Evolutionary conservation across 352 stramenopile genomes (phyloP).

Genomic region (Phytophthora pini): DNA sequence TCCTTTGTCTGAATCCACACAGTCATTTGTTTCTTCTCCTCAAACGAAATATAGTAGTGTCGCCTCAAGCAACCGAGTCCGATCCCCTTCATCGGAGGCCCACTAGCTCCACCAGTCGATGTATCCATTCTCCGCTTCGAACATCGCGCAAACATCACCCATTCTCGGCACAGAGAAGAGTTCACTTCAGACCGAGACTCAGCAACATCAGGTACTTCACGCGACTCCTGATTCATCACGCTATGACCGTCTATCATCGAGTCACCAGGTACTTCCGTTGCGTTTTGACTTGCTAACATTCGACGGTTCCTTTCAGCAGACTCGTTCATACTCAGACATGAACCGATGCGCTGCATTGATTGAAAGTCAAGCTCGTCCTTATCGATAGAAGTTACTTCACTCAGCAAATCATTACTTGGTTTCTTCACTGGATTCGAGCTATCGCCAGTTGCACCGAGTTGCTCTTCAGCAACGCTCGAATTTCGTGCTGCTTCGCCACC

Average conservation of each 20-base stretch:
- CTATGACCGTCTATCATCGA: slow-evolving; percentile 35
- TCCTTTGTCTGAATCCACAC: slow-evolving; percentile 70
- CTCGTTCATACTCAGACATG: slow-evolving; percentile 66
- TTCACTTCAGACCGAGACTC: slow-evolving; percentile 49
- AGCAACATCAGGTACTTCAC: slow-evolving; percentile 38
- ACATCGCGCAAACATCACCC: slow-evolving; percentile 73
- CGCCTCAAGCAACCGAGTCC: slow-evolving; percentile 70
- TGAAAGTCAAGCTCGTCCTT: slow-evolving; percentile 57
- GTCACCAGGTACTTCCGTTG: neutral
- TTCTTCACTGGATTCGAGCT: neutral
- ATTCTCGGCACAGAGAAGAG: slow-evolving; percentile 67
- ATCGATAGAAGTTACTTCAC: slow-evolving; percentile 42
- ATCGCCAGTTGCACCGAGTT: neutral
- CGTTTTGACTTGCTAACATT: slow-evolving; percentile 25
- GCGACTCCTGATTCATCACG: slow-evolving; percentile 53
- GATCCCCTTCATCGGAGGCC: slow-evolving; percentile 20
- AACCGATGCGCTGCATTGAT: slow-evolving; percentile 69
- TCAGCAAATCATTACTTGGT: slow-evolving; percentile 32
- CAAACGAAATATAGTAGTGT: slow-evolving; percentile 75
- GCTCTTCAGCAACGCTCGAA: slow-evolving; percentile 4
- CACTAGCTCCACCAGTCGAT: neutral
- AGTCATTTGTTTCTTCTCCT: slow-evolving; percentile 67
- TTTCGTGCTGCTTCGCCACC: slow-evolving; percentile 10
- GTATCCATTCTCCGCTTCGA: slow-evolving; percentile 28
- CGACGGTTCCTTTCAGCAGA: slow-evolving; percentile 50